Conservation (phyloP, 2,329 filamentous ascomycete species). For the Ilyonectria robusta region DNA sequence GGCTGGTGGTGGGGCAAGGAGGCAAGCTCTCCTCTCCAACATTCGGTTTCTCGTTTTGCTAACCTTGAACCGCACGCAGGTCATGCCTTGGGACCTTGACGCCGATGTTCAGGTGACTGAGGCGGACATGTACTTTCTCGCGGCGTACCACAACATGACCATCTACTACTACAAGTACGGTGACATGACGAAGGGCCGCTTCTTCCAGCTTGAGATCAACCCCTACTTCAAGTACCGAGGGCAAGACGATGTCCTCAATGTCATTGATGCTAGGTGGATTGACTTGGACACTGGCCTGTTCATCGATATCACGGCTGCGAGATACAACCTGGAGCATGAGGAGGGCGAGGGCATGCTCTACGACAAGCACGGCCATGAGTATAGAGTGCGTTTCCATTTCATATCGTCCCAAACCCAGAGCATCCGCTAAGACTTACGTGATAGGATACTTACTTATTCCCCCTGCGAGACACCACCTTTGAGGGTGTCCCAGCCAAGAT, state of each 20-base stretch:
- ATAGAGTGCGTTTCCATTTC: conserved; percentile 53
- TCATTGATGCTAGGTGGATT: conserved; percentile 65
- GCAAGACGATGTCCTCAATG: conserved; percentile 56
- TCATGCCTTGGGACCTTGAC: conserved; percentile 84
- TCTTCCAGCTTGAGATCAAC: conserved; percentile 66
- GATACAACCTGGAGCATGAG: conserved; percentile 62
- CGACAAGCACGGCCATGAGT: conserved; percentile 67
- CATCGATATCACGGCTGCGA: conserved; percentile 66
- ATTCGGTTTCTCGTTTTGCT: conserved; percentile 10
- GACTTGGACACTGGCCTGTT: conserved; percentile 62
- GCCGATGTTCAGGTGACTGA: conserved; percentile 81
- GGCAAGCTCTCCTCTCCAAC: conserved; percentile 45
- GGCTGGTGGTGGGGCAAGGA: conserved; percentile 89
- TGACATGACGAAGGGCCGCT: conserved; percentile 55
- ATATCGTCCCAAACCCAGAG: background rate
- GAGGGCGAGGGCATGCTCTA: conserved; percentile 61
- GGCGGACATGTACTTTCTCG: conserved; percentile 76
- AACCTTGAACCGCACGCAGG: conserved; percentile 54
- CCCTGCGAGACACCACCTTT: conserved; percentile 77
- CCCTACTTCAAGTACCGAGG: conserved; percentile 58
- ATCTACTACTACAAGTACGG: conserved; percentile 61
- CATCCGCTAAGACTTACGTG: background rate
- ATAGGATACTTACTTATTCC: conserved; percentile 74
- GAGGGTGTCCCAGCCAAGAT: conserved; percentile 78
- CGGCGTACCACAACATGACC: conserved; percentile 75